Evolutionary conservation across 805 yeast genomes (phyloP).

Genomic region (Metschnikowia dekortorum): DNA sequence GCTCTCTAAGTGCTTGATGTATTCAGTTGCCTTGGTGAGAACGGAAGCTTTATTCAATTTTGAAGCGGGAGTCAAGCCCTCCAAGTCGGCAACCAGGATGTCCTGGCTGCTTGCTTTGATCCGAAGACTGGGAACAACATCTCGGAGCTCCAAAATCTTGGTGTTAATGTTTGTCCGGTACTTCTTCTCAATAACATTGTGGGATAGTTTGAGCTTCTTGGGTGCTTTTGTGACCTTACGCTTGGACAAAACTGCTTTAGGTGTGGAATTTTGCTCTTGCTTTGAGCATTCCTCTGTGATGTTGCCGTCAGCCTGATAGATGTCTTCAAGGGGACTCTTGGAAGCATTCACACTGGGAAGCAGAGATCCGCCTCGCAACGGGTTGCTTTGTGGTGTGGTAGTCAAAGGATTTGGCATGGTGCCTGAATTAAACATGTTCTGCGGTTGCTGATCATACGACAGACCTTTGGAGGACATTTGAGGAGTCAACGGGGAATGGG

Average conservation of each 20-base stretch:
- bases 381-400: neutral
- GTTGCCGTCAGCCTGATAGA: neutral
- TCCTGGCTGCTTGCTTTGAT: constrained; percentile 44
- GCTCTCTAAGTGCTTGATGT: constrained; percentile 65
- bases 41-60: constrained; percentile 77
- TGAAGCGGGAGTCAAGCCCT: constrained; percentile 72
- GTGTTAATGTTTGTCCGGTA: constrained; percentile 75
- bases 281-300: neutral
- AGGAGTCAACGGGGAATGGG: constrained; percentile 1
- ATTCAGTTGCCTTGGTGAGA: constrained; percentile 70
- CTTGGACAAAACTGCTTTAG: neutral
- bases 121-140: constrained; percentile 73
- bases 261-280: neutral
- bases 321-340: neutral
- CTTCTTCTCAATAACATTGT: constrained; percentile 77
- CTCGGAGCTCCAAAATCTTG: constrained; percentile 62
- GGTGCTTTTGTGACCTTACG: constrained; percentile 38
- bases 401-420: neutral
- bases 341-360: neutral
- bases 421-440: neutral
- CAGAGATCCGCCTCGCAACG: constrained; percentile 1
- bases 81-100: constrained; percentile 43
- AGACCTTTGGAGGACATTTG: constrained; percentile 2
- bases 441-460: neutral
- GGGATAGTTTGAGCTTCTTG: constrained; percentile 58